Conservation (phyloP, 805 yeast genomes). For the Kluyveromyces dobzhanskii region DNA sequence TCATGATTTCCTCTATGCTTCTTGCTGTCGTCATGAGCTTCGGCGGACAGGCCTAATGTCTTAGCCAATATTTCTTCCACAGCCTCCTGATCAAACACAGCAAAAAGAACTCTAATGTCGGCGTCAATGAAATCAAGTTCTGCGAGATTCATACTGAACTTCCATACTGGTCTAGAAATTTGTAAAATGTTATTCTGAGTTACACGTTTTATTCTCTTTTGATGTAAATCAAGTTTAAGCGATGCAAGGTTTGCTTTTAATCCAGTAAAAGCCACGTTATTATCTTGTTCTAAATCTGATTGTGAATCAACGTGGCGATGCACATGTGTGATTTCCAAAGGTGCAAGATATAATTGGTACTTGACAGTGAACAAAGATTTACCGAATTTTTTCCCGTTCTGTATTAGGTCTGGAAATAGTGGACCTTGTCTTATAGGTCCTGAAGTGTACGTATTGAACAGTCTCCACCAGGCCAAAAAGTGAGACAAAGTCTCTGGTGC, state of each 20-base stretch:
- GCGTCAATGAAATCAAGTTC: conserved; percentile 62
- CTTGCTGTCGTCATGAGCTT: background rate
- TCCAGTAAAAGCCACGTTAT: conserved; percentile 46
- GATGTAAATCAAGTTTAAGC: conserved; percentile 56
- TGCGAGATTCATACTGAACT: conserved; percentile 55
- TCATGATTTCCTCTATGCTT: background rate
- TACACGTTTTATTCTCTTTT: conserved; percentile 36
- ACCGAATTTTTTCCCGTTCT: conserved; percentile 52
- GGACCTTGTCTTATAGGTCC: conserved; percentile 71
- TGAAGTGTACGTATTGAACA: conserved; percentile 67
- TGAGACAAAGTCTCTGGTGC: conserved; percentile 63
- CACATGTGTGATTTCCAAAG: conserved; percentile 63
- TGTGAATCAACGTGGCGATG: conserved; percentile 48
- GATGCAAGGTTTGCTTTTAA: conserved; percentile 46
- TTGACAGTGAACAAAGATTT: conserved; percentile 64
- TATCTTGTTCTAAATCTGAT: conserved; percentile 34
- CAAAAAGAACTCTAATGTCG: conserved; percentile 60
- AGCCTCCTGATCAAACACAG: conserved; percentile 52
- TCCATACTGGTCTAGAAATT: conserved; percentile 36
- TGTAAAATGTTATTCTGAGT: conserved; percentile 38
- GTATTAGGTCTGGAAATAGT: conserved; percentile 44
- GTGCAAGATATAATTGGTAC: conserved; percentile 58
- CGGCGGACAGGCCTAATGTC: conserved; percentile 6
- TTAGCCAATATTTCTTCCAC: conserved; percentile 29
- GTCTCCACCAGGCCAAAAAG: conserved; percentile 74